Base-by-base conservation (phyloP, 345 rosid genomes). In the Rhizophora apiculata region DNA sequence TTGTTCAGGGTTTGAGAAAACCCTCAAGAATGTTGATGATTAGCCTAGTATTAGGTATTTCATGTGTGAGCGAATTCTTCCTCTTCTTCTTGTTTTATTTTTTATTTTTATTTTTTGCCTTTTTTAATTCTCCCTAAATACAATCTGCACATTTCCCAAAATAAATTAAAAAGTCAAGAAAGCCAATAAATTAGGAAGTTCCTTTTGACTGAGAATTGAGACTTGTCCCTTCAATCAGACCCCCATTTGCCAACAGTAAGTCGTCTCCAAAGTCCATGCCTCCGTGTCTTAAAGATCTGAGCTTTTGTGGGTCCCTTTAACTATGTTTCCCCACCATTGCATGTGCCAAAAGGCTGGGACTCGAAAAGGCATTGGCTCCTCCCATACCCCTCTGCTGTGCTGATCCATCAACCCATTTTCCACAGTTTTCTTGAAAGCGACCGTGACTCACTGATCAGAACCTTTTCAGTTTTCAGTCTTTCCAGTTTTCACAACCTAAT, bases 281-380 rank as follows among this genome's bases (percentile, higher is more conserved):
- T 60, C 63, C 30, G 53, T 73, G 57, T 31, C 48, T 56, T 34
- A 31, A 46, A 68, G 79, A 57, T 76, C 60, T 70, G 71, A 66
- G 51, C 39, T 5, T 43, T 49, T 27, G 77, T 62, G 82, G 85
- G 81, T 62, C 85, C 85, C 83, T 26, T 30, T 0, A 22, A 16
- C 18, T 1, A 37, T 34, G 51, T 63, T 73, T 34, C 76, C 74
- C 78, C 76, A 37, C 24, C 77, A 69, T 43, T 49, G 78, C 91
- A 87, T 85, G 88, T 85, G 91, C 88, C 70, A 27, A 76, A 87
- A 79, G 80, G 67, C 83, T 85, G 18, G 49, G 49, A 3, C 19
- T 43, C 15, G 15, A 84, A 7, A 54, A 46, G 73, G 43, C 65
- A 59, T 67, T 60, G 73, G 57, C 64, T 79, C 78, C 71, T 70